Evolutionary conservation across 2,329 filamentous ascomycete genomes (phyloP).

Genomic region (Cryphonectria japonica): DNA sequence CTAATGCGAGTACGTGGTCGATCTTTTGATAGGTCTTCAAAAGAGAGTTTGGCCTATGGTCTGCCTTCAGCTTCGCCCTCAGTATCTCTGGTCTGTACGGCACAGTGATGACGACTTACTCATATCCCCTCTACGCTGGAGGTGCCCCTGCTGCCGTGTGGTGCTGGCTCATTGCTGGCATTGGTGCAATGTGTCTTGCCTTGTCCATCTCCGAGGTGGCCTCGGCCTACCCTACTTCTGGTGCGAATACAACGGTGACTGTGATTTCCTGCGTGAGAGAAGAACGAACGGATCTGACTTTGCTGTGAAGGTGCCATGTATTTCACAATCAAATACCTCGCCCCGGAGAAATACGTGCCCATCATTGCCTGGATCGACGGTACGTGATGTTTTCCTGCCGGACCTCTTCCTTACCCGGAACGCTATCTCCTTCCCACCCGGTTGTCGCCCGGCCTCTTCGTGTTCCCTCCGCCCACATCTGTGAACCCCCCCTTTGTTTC

Average conservation of each 20-base stretch:
- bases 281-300: not conserved
- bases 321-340: slow-evolving; percentile 59
- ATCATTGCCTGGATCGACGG: slow-evolving; percentile 52
- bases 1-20: not conserved
- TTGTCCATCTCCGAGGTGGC: slow-evolving; percentile 60
- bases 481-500: too few species aligned
- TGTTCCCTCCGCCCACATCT: not conserved
- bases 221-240: slow-evolving; percentile 61
- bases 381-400: slow-evolving; percentile 27
- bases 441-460: not conserved
- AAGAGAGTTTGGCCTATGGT: slow-evolving; percentile 62
- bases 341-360: slow-evolving; percentile 51
- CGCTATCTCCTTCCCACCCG: not conserved
- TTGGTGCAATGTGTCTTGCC: slow-evolving; percentile 59
- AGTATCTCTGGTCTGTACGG: slow-evolving; percentile 60
- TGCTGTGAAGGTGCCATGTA: slow-evolving; percentile 46
- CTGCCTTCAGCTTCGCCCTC: slow-evolving; percentile 62
- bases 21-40: slow-evolving; percentile 52
- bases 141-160: slow-evolving; percentile 58
- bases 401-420: not conserved
- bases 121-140: slow-evolving; percentile 56
- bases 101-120: slow-evolving; percentile 59
- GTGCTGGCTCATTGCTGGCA: slow-evolving; percentile 62
- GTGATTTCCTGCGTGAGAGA: not conserved
- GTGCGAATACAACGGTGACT: slow-evolving; percentile 38